These are phyloP conservation scores for Albifimbria verrucaria DNA, from an alignment of 2,329 filamentous ascomycete species.

Conservation along the genomic window DNA sequence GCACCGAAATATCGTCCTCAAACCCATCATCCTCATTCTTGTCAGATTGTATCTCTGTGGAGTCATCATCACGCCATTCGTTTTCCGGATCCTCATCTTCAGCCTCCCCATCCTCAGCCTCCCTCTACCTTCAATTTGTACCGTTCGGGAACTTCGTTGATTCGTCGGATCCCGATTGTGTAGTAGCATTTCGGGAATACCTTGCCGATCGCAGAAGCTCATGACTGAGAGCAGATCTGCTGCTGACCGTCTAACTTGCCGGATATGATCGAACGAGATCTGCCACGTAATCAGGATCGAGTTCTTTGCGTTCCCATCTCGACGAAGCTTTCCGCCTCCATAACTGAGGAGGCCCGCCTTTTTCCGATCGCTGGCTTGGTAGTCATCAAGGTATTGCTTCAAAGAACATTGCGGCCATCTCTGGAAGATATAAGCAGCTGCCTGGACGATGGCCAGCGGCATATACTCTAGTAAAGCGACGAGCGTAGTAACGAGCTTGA, in stretches of 20 bases:
- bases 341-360: constrained; percentile 3
- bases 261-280: constrained; percentile 29
- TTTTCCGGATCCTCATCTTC: constrained; percentile 2
- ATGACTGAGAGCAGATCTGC: not conserved
- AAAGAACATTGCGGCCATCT: constrained; percentile 3
- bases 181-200: not conserved
- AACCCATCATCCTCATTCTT: constrained; percentile 13
- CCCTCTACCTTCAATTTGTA: not conserved
- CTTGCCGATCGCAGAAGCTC: not conserved
- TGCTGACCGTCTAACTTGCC: constrained; percentile 10
- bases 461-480: not conserved
- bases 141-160: not conserved
- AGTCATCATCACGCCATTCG: constrained; percentile 6
- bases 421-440: constrained; percentile 5
- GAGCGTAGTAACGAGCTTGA: not conserved
- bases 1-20: constrained; percentile 21
- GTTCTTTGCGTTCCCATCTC: constrained; percentile 19
- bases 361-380: constrained; percentile 2
- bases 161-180: not conserved
- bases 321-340: constrained; percentile 6
- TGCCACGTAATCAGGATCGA: constrained; percentile 26
- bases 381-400: constrained; percentile 5
- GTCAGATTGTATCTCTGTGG: constrained; percentile 4
- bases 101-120: constrained; percentile 6
- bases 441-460: not conserved